phyloP scores from a whole-genome alignment of 306 rosid genomes.

The Senna siamea region DNA sequence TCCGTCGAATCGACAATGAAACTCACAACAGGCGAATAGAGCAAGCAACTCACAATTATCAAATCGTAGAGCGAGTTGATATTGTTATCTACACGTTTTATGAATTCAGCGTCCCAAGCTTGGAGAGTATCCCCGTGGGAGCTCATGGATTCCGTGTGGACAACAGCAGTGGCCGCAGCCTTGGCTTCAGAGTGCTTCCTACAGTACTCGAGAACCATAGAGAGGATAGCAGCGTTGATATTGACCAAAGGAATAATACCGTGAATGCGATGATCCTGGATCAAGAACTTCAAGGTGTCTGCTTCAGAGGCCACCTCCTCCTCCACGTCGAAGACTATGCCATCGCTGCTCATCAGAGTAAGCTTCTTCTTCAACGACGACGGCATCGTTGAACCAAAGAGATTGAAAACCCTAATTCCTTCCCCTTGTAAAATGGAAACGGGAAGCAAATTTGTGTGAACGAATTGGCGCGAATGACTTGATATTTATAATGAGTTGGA shows the following conservation, averaged over 20 bases:
- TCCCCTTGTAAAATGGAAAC: too few species aligned
- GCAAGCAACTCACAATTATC: conserved; percentile 25
- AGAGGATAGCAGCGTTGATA: conserved; percentile 32
- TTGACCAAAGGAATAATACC: conserved; percentile 34
- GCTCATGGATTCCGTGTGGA: background rate
- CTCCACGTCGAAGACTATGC: conserved; percentile 33
- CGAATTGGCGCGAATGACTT: background rate
- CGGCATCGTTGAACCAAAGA: conserved; percentile 15
- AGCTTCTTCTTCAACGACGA: conserved; percentile 23
- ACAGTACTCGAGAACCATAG: conserved; percentile 45
- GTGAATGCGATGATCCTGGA: conserved; percentile 25
- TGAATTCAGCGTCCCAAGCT: conserved; percentile 38
- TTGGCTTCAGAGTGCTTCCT: conserved; percentile 36
- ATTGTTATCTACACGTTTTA: conserved; percentile 26
- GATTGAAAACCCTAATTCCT: background rate
- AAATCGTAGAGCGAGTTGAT: conserved; percentile 35
- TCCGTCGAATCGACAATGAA: too few species aligned
- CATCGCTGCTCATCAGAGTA: conserved; percentile 42
- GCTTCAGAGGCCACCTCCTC: conserved; percentile 33
- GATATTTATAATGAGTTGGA: too few species aligned
- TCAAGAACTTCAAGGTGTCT: conserved; percentile 41
- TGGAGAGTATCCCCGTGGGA: conserved; percentile 3
- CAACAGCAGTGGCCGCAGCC: background rate
- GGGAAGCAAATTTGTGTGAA: background rate
- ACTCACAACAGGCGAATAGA: background rate